Conservation (phyloP, 1,284 basidiomycete species). For the Marasmius sp. region DNA sequence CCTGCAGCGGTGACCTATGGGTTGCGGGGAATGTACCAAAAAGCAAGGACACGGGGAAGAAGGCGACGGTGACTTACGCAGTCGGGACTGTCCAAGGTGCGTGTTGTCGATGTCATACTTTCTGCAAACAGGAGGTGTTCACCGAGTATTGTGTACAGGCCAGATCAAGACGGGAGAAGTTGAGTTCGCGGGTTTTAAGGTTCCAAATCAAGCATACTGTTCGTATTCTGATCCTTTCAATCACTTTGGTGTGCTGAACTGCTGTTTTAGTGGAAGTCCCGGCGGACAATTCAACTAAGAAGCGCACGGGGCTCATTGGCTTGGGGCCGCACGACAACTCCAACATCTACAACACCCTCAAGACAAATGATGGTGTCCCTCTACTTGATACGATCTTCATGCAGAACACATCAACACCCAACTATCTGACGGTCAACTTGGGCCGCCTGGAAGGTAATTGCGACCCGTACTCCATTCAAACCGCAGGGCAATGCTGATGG, state of each 20-base stretch:
- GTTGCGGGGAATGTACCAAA: slow-evolving; percentile 47
- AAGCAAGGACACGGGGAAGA: slow-evolving; percentile 43
- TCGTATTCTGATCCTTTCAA: slow-evolving; percentile 20
- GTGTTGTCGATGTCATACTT: slow-evolving; percentile 10
- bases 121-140: background rate
- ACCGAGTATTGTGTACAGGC: slow-evolving; percentile 30
- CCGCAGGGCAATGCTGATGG: background rate
- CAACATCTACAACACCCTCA: slow-evolving; percentile 31
- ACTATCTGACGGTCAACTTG: slow-evolving; percentile 56
- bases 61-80: slow-evolving; percentile 48
- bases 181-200: slow-evolving; percentile 51
- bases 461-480: background rate
- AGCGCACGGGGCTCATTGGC: slow-evolving; percentile 45
- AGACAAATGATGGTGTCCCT: slow-evolving; percentile 37
- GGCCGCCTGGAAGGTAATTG: slow-evolving; percentile 38
- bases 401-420: slow-evolving; percentile 53
- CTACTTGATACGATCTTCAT: slow-evolving; percentile 64
- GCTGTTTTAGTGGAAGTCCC: slow-evolving; percentile 34
- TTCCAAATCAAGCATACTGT: slow-evolving; percentile 67
- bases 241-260: slow-evolving; percentile 1
- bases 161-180: slow-evolving; percentile 53
- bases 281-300: slow-evolving; percentile 27
- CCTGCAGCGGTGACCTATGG: slow-evolving; percentile 55
- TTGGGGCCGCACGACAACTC: slow-evolving; percentile 53
- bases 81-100: slow-evolving; percentile 47